A percentile compares a stretch with the other conserved stretches of the same genome.
Evolutionary conservation across 2,329 filamentous ascomycete species (phyloP).

Genomic region (Mycosphaerelloides madeirae): DNA sequence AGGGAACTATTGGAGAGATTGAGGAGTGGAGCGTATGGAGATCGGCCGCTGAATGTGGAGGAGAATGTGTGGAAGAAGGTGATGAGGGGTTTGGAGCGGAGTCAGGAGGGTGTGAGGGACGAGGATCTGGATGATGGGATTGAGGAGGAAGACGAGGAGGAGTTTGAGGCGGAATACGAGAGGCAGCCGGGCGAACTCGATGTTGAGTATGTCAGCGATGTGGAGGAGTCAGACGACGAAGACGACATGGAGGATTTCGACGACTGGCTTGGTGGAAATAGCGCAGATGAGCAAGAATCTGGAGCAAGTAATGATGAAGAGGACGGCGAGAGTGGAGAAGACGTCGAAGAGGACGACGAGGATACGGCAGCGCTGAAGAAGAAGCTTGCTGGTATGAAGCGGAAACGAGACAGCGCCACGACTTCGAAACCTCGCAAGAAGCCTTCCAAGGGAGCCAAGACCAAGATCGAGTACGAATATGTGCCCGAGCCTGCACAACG

Average conservation of each 20-base stretch:
- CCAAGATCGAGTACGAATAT: conserved; percentile 75
- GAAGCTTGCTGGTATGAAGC: conserved; percentile 50
- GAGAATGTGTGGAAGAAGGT: conserved; percentile 97
- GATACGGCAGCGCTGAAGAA: conserved; percentile 56
- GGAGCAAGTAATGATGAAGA: conserved; percentile 42
- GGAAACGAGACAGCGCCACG: conserved; percentile 51
- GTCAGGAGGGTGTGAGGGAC: conserved; percentile 76
- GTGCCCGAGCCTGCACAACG: conserved; percentile 56
- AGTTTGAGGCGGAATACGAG: conserved; percentile 60
- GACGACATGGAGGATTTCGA: conserved; percentile 82
- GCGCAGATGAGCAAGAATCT: conserved; percentile 44
- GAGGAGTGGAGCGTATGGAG: conserved; percentile 88
- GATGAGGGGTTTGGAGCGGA: conserved; percentile 79
- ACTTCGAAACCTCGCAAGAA: conserved; percentile 57
- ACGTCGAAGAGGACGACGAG: conserved; percentile 45
- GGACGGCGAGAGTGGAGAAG: conserved; percentile 44
- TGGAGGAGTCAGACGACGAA: conserved; percentile 69
- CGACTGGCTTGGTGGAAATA: conserved; percentile 82
- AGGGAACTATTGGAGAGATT: conserved; percentile 87
- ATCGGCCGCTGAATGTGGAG: conserved; percentile 90
- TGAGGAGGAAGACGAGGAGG: conserved; percentile 68
- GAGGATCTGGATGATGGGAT: conserved; percentile 86
- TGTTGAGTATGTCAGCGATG: conserved; percentile 89
- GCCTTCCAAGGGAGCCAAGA: conserved; percentile 53
- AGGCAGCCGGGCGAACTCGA: conserved; percentile 59